Conservation (phyloP, 2,329 filamentous ascomycete genomes). For the Fusarium sp. region DNA sequence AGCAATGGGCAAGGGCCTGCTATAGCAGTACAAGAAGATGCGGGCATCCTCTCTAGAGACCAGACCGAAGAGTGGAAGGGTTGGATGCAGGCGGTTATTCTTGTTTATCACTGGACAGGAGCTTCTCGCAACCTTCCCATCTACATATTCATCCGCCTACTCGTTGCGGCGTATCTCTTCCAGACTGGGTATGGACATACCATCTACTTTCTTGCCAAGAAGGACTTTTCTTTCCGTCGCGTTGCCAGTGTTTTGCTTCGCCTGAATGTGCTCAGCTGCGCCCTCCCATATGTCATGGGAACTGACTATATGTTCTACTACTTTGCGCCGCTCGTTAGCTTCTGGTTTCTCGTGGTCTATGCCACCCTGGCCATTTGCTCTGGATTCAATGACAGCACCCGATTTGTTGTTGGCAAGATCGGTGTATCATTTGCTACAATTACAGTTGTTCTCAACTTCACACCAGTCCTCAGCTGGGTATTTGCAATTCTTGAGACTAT, state of each 20-base stretch:
- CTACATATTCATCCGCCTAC: constrained; percentile 67
- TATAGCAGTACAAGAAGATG: constrained; percentile 29
- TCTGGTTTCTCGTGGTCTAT: constrained; percentile 73
- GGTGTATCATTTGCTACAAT: constrained; percentile 56
- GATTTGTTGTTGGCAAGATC: constrained; percentile 63
- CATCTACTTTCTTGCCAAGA: constrained; percentile 67
- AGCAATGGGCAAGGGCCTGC: constrained; percentile 6
- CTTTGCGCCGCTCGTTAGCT: constrained; percentile 69
- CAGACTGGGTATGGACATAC: constrained; percentile 73
- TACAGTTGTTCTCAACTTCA: constrained; percentile 44
- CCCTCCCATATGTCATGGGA: constrained; percentile 67
- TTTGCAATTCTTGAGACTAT: constrained; percentile 53
- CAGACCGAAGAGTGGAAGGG: constrained; percentile 77
- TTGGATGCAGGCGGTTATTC: constrained; percentile 69
- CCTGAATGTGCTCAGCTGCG: constrained; percentile 67
- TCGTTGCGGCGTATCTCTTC: constrained; percentile 71
- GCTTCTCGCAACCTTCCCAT: constrained; percentile 61
- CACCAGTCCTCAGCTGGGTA: constrained; percentile 38
- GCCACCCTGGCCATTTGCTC: constrained; percentile 61
- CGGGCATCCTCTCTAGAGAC: constrained; percentile 56
- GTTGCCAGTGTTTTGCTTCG: constrained; percentile 67
- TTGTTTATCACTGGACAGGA: constrained; percentile 70
- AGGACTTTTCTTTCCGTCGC: constrained; percentile 68
- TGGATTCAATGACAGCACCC: constrained; percentile 58
- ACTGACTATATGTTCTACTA: constrained; percentile 67